These are phyloP conservation scores for Geotrichum restrictum DNA, from an alignment of 1,139 yeast species.

Conservation along the genomic window DNA sequence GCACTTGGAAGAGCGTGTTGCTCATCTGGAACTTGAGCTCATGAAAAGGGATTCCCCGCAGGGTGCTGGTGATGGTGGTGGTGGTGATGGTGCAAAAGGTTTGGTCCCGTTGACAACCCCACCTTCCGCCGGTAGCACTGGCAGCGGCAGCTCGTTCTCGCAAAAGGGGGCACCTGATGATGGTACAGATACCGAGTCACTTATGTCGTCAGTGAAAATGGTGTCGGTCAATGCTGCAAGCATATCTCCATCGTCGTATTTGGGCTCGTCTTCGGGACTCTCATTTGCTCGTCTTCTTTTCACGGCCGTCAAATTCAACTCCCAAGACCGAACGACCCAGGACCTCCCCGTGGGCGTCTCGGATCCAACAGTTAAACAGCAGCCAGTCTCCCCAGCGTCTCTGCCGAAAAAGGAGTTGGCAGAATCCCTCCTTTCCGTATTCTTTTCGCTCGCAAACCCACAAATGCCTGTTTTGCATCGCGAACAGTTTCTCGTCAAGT, in stretches of 20 bases:
- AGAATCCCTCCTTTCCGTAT: slow-evolving; percentile 58
- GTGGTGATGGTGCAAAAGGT: background rate
- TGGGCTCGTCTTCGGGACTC: slow-evolving; percentile 57
- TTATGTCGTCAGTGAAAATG: slow-evolving; percentile 32
- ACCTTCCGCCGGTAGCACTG: slow-evolving; percentile 21
- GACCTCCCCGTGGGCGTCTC: slow-evolving; percentile 11
- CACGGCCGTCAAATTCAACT: slow-evolving; percentile 66
- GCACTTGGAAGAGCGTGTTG: slow-evolving; percentile 64
- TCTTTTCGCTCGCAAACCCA: slow-evolving; percentile 74
- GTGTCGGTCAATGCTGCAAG: slow-evolving; percentile 33
- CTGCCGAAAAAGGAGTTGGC: slow-evolving; percentile 74
- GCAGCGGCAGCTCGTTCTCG: too few relatives aligned
- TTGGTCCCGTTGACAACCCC: slow-evolving; percentile 13
- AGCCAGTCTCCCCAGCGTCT: slow-evolving; percentile 43
- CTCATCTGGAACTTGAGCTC: slow-evolving; percentile 51
- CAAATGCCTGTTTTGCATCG: slow-evolving; percentile 80
- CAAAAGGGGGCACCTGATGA: background rate
- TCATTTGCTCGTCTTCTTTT: slow-evolving; percentile 72
- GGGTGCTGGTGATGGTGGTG: slow-evolving; percentile 21
- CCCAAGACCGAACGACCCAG: slow-evolving; percentile 21
- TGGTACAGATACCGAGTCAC: slow-evolving; percentile 22
- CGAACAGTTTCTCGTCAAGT: slow-evolving; percentile 61
- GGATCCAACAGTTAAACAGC: slow-evolving; percentile 8
- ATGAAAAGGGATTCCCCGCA: slow-evolving; percentile 42
- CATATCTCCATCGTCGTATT: slow-evolving; percentile 40